These are phyloP conservation scores for Claviceps humidiphila DNA, from an alignment of 2,329 filamentous ascomycete species.

Conservation along the genomic window DNA sequence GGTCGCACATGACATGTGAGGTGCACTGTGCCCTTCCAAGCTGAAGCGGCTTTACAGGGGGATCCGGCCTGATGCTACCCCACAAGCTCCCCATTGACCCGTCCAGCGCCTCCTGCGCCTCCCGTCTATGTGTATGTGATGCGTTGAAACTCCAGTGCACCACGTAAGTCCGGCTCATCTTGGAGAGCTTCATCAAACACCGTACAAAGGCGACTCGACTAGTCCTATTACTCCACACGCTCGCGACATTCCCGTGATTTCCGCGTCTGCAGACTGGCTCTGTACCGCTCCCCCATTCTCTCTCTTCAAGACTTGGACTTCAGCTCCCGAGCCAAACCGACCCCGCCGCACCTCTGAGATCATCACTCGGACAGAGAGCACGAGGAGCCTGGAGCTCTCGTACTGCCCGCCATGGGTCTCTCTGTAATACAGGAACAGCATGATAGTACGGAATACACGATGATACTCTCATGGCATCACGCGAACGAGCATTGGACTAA, in stretches of 20 bases:
- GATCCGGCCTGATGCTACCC: background rate
- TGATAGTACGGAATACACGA: slow-evolving; percentile 17
- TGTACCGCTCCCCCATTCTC: background rate
- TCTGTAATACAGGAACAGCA: slow-evolving; percentile 79
- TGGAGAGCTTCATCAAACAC: background rate
- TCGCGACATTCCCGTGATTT: background rate
- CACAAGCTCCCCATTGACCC: background rate
- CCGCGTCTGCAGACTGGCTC: slow-evolving; percentile 2
- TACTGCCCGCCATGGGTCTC: slow-evolving; percentile 54
- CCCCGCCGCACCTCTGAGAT: background rate
- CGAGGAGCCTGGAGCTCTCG: slow-evolving; percentile 7
- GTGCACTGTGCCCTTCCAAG: background rate
- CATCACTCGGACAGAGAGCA: background rate
- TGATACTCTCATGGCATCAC: background rate
- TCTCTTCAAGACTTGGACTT: background rate
- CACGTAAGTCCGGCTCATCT: background rate
- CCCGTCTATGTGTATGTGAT: background rate
- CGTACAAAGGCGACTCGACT: background rate
- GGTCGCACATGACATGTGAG: too few relatives aligned
- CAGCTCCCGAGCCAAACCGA: background rate
- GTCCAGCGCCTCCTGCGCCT: background rate
- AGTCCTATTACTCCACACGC: background rate
- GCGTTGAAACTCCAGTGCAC: background rate
- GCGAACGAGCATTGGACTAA: background rate
- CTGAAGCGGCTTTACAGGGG: background rate